Conservation (phyloP, 345 rosid genomes). For the Salix dunnii region DNA sequence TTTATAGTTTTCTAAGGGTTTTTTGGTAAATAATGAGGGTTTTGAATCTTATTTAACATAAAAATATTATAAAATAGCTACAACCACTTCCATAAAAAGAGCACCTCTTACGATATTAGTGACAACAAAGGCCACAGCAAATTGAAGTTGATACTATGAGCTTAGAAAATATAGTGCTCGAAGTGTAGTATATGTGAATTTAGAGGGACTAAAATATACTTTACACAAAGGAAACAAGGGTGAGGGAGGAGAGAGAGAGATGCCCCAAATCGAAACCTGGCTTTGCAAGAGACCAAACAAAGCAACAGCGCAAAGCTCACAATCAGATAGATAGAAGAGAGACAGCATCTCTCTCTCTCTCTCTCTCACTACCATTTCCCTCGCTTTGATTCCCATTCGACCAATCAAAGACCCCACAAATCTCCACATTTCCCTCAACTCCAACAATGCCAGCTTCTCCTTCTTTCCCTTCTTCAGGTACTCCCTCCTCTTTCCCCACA, state of each 20-base stretch:
- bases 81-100: too few species aligned
- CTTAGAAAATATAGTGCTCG: background rate
- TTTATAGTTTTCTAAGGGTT: background rate
- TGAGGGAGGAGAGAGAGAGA: background rate
- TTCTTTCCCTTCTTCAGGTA: conserved; percentile 60
- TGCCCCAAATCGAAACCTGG: background rate
- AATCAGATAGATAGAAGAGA: background rate
- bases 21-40: background rate
- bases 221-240: background rate
- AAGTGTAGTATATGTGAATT: background rate
- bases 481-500: background rate
- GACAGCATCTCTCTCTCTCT: background rate
- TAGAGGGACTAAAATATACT: background rate
- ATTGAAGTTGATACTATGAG: background rate
- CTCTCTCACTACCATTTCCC: background rate
- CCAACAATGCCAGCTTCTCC: conserved; percentile 78
- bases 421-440: conserved; percentile 30
- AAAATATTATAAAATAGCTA: too few species aligned
- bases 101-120: too few species aligned
- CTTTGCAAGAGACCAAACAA: background rate
- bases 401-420: conserved; percentile 32
- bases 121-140: too few species aligned
- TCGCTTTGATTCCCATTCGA: conserved; percentile 12
- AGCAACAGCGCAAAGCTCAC: background rate
- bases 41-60: too few species aligned